Conservation (phyloP, 1,139 yeast species). For the Taiozyma sp. region DNA sequence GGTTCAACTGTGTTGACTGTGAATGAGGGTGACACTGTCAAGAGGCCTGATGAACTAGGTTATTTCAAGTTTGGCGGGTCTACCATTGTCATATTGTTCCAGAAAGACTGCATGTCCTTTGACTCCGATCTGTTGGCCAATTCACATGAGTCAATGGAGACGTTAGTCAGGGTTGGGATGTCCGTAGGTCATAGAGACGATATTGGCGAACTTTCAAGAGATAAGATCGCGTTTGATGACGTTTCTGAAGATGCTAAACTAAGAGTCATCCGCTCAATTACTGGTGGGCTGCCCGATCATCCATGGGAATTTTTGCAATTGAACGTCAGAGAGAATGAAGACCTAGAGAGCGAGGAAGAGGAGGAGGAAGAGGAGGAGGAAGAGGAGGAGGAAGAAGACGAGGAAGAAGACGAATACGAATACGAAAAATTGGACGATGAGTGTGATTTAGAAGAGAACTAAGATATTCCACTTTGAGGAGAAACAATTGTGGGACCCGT, state of each 20-base stretch:
- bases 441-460: no score
- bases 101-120: constrained; percentile 38
- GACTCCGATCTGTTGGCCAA: constrained; percentile 72
- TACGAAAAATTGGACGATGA: neutral
- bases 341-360: neutral
- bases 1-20: constrained; percentile 80
- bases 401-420: constrained; percentile 2
- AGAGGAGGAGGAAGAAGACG: neutral
- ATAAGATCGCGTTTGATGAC: constrained; percentile 39
- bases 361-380: constrained; percentile 1
- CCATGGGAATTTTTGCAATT: constrained; percentile 31
- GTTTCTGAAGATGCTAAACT: constrained; percentile 45
- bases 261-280: constrained; percentile 53
- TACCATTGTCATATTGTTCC: constrained; percentile 62
- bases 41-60: constrained; percentile 81
- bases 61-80: constrained; percentile 97
- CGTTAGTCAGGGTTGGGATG: constrained; percentile 85
- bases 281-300: constrained; percentile 36
- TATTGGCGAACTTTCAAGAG: constrained; percentile 44
- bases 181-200: constrained; percentile 74
- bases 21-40: constrained; percentile 50
- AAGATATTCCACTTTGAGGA: neutral
- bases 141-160: constrained; percentile 67
- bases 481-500: neutral
- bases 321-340: constrained; percentile 5